Conservation (phyloP, 345 rosid species). For the Sisymbrium irio region DNA sequence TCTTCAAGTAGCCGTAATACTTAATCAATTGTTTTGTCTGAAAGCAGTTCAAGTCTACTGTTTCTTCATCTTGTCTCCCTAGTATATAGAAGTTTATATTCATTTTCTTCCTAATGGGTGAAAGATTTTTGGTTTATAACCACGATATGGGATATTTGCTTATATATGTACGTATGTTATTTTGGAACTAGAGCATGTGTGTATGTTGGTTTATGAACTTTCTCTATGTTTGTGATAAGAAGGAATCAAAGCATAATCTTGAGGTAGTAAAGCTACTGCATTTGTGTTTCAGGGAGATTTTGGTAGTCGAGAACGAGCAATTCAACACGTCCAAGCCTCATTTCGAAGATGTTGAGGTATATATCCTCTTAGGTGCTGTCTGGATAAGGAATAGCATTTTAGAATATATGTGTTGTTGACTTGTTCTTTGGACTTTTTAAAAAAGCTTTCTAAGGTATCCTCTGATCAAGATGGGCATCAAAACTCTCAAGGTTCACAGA, state of each 20-base stretch:
- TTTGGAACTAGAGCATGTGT: not conserved
- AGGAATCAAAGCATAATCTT: constrained; percentile 21
- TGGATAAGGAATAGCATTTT: constrained; percentile 28
- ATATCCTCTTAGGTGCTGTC: constrained; percentile 13
- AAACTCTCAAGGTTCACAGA: constrained; percentile 3
- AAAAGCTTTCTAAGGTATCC: constrained; percentile 18
- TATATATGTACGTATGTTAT: not conserved
- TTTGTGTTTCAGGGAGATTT: constrained; percentile 8
- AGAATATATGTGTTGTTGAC: constrained; percentile 15
- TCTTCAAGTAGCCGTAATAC: not conserved
- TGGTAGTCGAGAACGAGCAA: not conserved
- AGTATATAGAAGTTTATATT: not conserved
- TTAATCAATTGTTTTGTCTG: not conserved
- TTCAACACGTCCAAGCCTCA: constrained; percentile 11
- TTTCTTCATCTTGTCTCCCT: not conserved
- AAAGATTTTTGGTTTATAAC: not conserved
- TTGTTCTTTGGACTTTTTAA: constrained; percentile 16
- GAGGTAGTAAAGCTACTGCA: not conserved
- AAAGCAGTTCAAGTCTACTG: not conserved
- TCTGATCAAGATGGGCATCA: constrained; percentile 10
- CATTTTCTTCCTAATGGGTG: not conserved
- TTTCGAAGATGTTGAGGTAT: constrained; percentile 29
- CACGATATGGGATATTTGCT: not conserved
- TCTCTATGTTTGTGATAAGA: constrained; percentile 9
- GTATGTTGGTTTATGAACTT: not conserved